Base-by-base conservation (phyloP, 768 basidiomycete species). In the Mycena sanguinolenta region DNA sequence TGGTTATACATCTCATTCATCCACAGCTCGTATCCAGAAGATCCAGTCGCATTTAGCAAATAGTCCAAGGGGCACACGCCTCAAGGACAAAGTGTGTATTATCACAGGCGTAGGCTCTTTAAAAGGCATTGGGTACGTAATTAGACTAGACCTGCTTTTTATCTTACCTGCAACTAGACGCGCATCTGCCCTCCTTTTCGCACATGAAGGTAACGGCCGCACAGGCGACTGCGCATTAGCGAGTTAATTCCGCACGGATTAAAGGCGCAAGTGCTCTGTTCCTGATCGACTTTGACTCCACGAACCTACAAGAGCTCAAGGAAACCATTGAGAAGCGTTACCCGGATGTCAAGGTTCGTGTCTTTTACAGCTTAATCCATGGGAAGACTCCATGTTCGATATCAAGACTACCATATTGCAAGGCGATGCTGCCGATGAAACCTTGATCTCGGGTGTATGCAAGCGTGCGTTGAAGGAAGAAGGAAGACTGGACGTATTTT, bases 401-500 rank as follows among this genome's bases (percentile, higher is more conserved):
- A 7, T 46, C 12, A 21, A 97, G 96, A 91, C 91, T n/a, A 94
- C 94, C 2, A 87, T 84, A 14, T 75, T 92, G 38, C 88, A 91
- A 77, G 96, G 89, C 17, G 97, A 98, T 78, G 96, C 96, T 17
- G 91, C 95, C 23, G 90, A 95, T 76, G 91, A 95, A 62, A 74
- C 80, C 16, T 87, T 91, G 13, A 91, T 98, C 65, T 84, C 88
- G 25, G 81, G 80, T 8, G 78, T 96, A 1, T 95, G 96, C 78
- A 82, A 91, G 65, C 90, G 84, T 66, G 95, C 93, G 3, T 75
- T 95, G 36, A 81, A 87, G 50, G 95, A 98, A 69, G 92, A 97
- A 77, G 95, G 96, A 12, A 87, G 90, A 68, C 84, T 98, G 16
- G 97, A 98, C 74, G 91, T 97, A 72, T 98, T 98, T 85, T 98